phyloP scores from a whole-genome alignment of 768 basidiomycete species.

The Termitomyces sp. region DNA sequence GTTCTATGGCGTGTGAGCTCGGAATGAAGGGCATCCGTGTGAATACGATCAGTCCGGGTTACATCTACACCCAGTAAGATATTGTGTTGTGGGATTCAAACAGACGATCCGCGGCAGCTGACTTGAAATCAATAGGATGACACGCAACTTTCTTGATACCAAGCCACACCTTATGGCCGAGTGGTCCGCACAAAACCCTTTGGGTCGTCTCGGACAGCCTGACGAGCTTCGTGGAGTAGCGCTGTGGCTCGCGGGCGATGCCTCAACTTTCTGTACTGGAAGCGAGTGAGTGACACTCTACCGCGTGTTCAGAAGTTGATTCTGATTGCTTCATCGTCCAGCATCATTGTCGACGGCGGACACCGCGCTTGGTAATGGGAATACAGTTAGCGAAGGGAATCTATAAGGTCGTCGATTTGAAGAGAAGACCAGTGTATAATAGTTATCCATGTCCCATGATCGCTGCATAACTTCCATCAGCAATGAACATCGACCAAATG shows the following conservation, averaged over 20 bases:
- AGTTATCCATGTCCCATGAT: background rate
- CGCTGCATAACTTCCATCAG: too few species aligned
- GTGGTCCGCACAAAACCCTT: slow-evolving; percentile 59
- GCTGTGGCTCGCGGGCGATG: slow-evolving; percentile 65
- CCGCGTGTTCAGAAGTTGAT: background rate
- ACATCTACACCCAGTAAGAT: slow-evolving; percentile 60
- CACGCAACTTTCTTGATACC: slow-evolving; percentile 49
- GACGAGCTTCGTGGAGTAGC: slow-evolving; percentile 69
- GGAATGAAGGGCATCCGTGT: slow-evolving; percentile 64
- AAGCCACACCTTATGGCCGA: slow-evolving; percentile 51
- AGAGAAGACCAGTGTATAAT: background rate
- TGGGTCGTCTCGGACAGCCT: slow-evolving; percentile 61
- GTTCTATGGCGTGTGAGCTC: slow-evolving; percentile 76
- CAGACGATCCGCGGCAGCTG: background rate
- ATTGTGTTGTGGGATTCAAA: background rate
- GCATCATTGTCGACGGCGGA: slow-evolving; percentile 20
- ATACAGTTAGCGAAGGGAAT: background rate
- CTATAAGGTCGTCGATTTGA: background rate
- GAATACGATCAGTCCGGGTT: slow-evolving; percentile 70
- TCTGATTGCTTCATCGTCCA: background rate
- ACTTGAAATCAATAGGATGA: slow-evolving; percentile 43
- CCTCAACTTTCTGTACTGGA: slow-evolving; percentile 70
- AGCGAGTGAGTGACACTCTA: slow-evolving; percentile 46
- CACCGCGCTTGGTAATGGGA: slow-evolving; percentile 16
- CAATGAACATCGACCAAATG: too few species aligned